Evolutionary conservation across 352 stramenopile species (phyloP), one percentile per base, ranked within the genome.

Genomic region (Phytophthora sojae): DNA sequence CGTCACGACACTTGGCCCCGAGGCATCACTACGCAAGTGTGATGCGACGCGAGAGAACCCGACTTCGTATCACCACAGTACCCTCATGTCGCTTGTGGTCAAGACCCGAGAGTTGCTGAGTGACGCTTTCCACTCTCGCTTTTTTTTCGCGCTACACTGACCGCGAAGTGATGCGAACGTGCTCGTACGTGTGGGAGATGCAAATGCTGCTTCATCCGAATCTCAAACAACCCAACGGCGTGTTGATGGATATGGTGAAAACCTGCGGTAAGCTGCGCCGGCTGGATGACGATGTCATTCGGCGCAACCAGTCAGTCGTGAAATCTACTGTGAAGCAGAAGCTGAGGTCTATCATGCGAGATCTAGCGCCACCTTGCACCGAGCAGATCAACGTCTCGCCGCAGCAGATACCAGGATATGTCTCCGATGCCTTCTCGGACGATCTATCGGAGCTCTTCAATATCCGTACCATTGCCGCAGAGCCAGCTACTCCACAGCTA

Each of bases 121-220:
- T 26, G 29, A 51, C 6, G 50, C 59, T 9, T 59, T 59, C 47
- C 32, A 66, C 19, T 54, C 32, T n/a, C 19, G 21, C 1, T 49
- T 58, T 30, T n/a, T n/a, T 66, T 66, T 53, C 53, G 15, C 49
- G 59, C 19, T 59, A 66, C 59, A 66, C 59, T 39, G 37, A 66
- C 32, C 49, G 59, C 59, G 59, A 26, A 19, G 4, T n/a, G n/a
- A n/a, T n/a, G n/a, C n/a, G n/a, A n/a, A 53, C 47, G 23, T 65
- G 59, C 6, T 53, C 49, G 1, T 59, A 47, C 15, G 50, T 59
- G 0, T 66, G 32, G 35, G 49, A 66, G 21, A 59, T 59, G 32
- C 59, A 66, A 57, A 37, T 65, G 47, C 12, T 65, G 21, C 47
- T 57, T 32, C 58, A 65, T 35, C 58, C 30, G 1, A 19, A 59